phyloP scores from a whole-genome alignment of 2,329 filamentous ascomycete species.

The Monascus ruber region DNA sequence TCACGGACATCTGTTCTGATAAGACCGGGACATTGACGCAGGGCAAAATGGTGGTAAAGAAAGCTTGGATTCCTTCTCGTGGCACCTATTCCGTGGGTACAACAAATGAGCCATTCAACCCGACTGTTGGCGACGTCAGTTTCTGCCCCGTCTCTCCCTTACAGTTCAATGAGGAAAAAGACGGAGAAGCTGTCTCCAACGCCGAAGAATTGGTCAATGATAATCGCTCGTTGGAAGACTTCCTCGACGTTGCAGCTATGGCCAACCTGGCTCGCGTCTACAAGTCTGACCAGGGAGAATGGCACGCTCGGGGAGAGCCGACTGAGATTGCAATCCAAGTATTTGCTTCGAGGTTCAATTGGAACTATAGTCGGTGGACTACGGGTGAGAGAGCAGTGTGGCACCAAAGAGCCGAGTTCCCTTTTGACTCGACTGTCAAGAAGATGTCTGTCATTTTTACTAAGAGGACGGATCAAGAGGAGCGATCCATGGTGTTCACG shows the following conservation, averaged over 20 bases:
- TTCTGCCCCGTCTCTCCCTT: constrained; percentile 25
- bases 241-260: constrained; percentile 52
- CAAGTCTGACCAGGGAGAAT: constrained; percentile 41
- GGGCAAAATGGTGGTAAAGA: constrained; percentile 53
- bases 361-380: constrained; percentile 45
- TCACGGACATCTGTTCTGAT: constrained; percentile 48
- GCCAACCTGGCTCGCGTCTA: constrained; percentile 56
- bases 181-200: constrained; percentile 12
- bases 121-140: constrained; percentile 39
- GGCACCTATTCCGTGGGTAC: constrained; percentile 49
- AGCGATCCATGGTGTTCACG: constrained; percentile 24
- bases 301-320: constrained; percentile 55
- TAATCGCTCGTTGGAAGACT: constrained; percentile 42
- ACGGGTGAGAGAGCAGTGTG: constrained; percentile 41
- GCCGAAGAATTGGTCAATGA: constrained; percentile 29
- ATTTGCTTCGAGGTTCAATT: constrained; percentile 57
- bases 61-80: constrained; percentile 47
- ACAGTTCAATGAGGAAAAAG: constrained; percentile 16
- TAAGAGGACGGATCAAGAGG: constrained; percentile 10
- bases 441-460: constrained; percentile 63
- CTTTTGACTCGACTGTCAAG: constrained; percentile 64
- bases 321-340: constrained; percentile 68
- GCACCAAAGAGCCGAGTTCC: constrained; percentile 55
- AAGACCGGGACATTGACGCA: constrained; percentile 52
- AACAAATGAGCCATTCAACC: constrained; percentile 46